Evolutionary conservation across 2,329 filamentous ascomycete species (phyloP).

Genomic region (Waltergamsia citrina): DNA sequence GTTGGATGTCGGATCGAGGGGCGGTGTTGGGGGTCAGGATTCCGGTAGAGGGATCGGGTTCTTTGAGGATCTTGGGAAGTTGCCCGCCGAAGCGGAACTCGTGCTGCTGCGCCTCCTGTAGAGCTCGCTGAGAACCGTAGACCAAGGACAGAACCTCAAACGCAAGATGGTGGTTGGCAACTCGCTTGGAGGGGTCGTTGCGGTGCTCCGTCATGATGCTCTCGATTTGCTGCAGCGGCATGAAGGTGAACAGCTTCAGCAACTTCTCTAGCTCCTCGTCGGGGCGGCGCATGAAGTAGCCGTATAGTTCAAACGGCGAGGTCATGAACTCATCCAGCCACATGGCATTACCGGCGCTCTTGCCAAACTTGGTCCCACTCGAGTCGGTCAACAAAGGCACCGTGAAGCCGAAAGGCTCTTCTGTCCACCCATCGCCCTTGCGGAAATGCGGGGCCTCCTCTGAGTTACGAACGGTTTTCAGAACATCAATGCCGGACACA

Average conservation of each 20-base stretch:
- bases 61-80: conserved; percentile 17
- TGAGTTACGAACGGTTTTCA: conserved; percentile 62
- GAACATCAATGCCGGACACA: conserved; percentile 74
- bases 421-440: conserved; percentile 30
- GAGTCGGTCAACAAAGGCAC: conserved; percentile 82
- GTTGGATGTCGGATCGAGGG: conserved; percentile 42
- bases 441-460: conserved; percentile 34
- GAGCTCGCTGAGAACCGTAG: conserved; percentile 59
- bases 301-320: conserved; percentile 74
- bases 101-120: conserved; percentile 49
- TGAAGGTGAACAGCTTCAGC: conserved; percentile 83
- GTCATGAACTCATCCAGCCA: conserved; percentile 86
- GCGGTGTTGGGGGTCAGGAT: conserved; percentile 35
- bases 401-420: conserved; percentile 74
- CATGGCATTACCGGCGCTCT: conserved; percentile 85
- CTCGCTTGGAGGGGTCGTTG: conserved; percentile 57
- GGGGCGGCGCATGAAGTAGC: conserved; percentile 77
- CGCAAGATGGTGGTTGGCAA: conserved; percentile 77
- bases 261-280: conserved; percentile 76
- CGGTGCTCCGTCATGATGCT: conserved; percentile 59
- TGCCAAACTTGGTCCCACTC: conserved; percentile 85
- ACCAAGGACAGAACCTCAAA: conserved; percentile 72
- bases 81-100: conserved; percentile 33
- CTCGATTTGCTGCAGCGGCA: conserved; percentile 61
- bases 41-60: conserved; percentile 16